A percentile compares a stretch with the other conserved stretches of the same genome.
These are phyloP conservation scores for Colletotrichum navitas DNA, from an alignment of 2,329 filamentous ascomycete species.

Conservation along the genomic window DNA sequence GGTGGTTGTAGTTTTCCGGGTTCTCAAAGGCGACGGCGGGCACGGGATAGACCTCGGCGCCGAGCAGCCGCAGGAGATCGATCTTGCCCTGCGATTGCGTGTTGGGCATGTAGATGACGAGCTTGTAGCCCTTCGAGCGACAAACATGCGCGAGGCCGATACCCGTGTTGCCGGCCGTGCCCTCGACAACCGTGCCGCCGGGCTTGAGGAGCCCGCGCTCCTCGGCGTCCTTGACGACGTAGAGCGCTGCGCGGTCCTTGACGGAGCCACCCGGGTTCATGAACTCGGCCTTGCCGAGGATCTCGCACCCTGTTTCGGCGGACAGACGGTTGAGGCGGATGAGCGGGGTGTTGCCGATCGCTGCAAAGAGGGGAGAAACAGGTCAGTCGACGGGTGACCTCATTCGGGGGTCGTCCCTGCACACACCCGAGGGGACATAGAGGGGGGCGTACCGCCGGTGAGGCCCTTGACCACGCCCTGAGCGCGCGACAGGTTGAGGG, in stretches of 20 bases:
- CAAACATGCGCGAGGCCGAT: slow-evolving; percentile 98
- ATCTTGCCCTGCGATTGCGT: slow-evolving; percentile 99
- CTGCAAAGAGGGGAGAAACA: slow-evolving; percentile 59
- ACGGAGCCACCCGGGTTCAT: slow-evolving; percentile 97
- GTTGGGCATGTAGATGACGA: slow-evolving; percentile 99
- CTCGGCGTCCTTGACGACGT: slow-evolving; percentile 94
- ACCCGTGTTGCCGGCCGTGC: slow-evolving; percentile 96
- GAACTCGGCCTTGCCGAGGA: slow-evolving; percentile 98
- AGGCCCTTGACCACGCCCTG: slow-evolving; percentile 84
- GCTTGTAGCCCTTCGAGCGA: slow-evolving; percentile 88
- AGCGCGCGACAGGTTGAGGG: slow-evolving; percentile 80
- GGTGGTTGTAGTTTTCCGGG: slow-evolving; percentile 97
- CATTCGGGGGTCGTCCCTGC: not conserved
- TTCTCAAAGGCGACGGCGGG: slow-evolving; percentile 96
- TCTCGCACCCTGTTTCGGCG: slow-evolving; percentile 89
- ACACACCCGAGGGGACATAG: not conserved
- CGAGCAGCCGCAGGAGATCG: slow-evolving; percentile 88
- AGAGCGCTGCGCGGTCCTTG: slow-evolving; percentile 96
- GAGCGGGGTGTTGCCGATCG: slow-evolving; percentile 96
- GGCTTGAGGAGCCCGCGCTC: slow-evolving; percentile 84
- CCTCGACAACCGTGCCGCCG: slow-evolving; percentile 95
- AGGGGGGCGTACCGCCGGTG: slow-evolving; percentile 76
- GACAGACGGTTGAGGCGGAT: slow-evolving; percentile 92
- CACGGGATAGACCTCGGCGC: slow-evolving; percentile 95
- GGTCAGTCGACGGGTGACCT: not conserved